A percentile compares a stretch with the other conserved stretches of the same genome.
These are phyloP conservation scores for Lactifluus subvellereus DNA, from an alignment of 768 basidiomycete genomes.

Conservation along the genomic window DNA sequence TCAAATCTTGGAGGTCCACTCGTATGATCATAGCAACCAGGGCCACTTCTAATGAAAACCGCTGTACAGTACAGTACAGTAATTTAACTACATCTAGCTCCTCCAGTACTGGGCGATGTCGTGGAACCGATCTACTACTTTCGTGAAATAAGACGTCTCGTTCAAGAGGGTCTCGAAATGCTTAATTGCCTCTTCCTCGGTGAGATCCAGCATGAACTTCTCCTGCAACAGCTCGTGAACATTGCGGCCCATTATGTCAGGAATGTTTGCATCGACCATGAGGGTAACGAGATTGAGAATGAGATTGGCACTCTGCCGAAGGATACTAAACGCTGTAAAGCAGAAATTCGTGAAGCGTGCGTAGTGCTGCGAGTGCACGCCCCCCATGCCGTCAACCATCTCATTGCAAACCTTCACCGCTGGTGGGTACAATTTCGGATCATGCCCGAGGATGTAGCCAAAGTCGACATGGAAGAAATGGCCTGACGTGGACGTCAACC, in stretches of 20 bases:
- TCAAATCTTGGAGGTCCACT: too few species aligned
- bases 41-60: too few species aligned
- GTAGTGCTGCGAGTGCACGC: constrained; percentile 91
- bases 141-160: constrained; percentile 91
- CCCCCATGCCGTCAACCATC: constrained; percentile 99
- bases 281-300: constrained; percentile 93
- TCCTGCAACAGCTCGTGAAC: constrained; percentile 90
- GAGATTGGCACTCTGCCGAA: constrained; percentile 95
- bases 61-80: too few species aligned
- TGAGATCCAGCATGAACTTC: constrained; percentile 90
- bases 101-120: constrained; percentile 87
- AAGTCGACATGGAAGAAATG: constrained; percentile 99
- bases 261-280: constrained; percentile 97
- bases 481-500: constrained; percentile 36
- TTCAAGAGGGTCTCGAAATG: constrained; percentile 91
- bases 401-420: constrained; percentile 98
- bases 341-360: constrained; percentile 93
- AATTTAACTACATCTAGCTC: constrained; percentile 41
- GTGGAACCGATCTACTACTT: constrained; percentile 90
- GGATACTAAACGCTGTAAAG: constrained; percentile 95
- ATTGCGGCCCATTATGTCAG: constrained; percentile 90
- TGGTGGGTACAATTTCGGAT: constrained; percentile 96
- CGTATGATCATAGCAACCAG: too few species aligned
- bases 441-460: constrained; percentile 95
- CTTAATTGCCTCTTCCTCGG: constrained; percentile 96